These are phyloP conservation scores for Fraxinus americana DNA, from an alignment of 257 asterid species.

Conservation along the genomic window DNA sequence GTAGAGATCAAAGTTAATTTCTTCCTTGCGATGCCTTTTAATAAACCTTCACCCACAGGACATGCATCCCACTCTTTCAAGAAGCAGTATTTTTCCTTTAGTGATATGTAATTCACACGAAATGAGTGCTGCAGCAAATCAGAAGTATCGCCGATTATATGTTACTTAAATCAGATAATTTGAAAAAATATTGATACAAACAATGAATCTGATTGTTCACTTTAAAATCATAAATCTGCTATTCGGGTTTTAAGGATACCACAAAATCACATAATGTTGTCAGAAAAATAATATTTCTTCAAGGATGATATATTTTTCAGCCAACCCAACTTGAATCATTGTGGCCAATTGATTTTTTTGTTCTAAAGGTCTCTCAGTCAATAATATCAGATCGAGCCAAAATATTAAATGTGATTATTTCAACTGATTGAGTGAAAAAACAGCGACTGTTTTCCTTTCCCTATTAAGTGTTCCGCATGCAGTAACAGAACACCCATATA, in stretches of 20 bases:
- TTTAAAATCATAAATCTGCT: neutral
- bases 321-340: neutral
- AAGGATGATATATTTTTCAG: neutral
- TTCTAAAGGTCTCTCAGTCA: neutral
- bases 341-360: neutral
- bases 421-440: neutral
- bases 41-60: neutral
- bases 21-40: neutral
- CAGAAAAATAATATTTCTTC: neutral
- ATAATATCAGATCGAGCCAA: conserved; percentile 1
- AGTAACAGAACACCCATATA: conserved; percentile 4
- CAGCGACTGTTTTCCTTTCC: neutral
- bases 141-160: neutral
- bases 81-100: neutral
- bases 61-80: neutral
- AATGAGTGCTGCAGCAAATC: conserved; percentile 7
- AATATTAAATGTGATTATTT: conserved; percentile 9
- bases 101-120: conserved; percentile 1
- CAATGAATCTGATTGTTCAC: neutral
- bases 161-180: neutral
- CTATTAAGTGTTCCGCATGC: neutral
- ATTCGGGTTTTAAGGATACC: neutral
- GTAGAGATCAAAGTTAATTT: neutral
- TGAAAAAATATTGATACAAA: conserved; percentile 5
- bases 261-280: neutral